Evolutionary conservation across 306 rosid genomes (phyloP).

Genomic region (Pterocarpus macrocarpus): DNA sequence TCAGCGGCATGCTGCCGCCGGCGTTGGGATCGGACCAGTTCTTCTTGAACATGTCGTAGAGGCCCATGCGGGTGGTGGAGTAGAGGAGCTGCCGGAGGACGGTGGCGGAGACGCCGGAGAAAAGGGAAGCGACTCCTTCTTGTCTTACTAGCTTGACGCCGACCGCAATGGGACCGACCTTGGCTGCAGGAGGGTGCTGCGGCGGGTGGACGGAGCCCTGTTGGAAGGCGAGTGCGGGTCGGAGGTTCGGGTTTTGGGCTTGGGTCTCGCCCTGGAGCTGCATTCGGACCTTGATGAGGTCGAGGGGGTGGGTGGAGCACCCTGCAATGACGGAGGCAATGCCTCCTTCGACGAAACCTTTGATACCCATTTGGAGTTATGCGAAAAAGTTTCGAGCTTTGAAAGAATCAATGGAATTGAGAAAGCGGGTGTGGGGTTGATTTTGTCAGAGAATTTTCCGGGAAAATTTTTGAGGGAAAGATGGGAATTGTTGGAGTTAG

Average conservation of each 20-base stretch:
- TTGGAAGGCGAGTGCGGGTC: slow-evolving; percentile 54
- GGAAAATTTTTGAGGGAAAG: not conserved
- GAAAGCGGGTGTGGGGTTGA: slow-evolving; percentile 28
- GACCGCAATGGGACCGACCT: slow-evolving; percentile 55
- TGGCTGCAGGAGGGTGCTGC: not conserved
- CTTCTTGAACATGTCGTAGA: slow-evolving; percentile 68
- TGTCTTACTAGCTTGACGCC: slow-evolving; percentile 64
- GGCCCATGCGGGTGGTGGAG: slow-evolving; percentile 84
- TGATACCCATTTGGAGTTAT: slow-evolving; percentile 61
- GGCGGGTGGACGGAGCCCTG: slow-evolving; percentile 35
- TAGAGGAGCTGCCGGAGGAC: slow-evolving; percentile 76
- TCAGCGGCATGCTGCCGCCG: slow-evolving; percentile 51
- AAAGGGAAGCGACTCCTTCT: slow-evolving; percentile 71
- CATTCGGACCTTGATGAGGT: slow-evolving; percentile 86
- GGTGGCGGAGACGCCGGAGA: slow-evolving; percentile 79
- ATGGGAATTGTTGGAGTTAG: not conserved
- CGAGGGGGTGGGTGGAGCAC: slow-evolving; percentile 76
- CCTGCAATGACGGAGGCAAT: slow-evolving; percentile 81
- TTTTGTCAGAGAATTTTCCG: slow-evolving; percentile 38
- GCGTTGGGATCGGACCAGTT: slow-evolving; percentile 70
- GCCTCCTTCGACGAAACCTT: slow-evolving; percentile 87
- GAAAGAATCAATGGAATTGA: slow-evolving; percentile 33
- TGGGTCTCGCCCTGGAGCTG: slow-evolving; percentile 77
- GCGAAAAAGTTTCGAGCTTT: slow-evolving; percentile 15
- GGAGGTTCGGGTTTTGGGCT: slow-evolving; percentile 30